These are phyloP conservation scores for Elaphomyces granulatus DNA, from an alignment of 495 filamentous ascomycete genomes.

Conservation along the genomic window DNA sequence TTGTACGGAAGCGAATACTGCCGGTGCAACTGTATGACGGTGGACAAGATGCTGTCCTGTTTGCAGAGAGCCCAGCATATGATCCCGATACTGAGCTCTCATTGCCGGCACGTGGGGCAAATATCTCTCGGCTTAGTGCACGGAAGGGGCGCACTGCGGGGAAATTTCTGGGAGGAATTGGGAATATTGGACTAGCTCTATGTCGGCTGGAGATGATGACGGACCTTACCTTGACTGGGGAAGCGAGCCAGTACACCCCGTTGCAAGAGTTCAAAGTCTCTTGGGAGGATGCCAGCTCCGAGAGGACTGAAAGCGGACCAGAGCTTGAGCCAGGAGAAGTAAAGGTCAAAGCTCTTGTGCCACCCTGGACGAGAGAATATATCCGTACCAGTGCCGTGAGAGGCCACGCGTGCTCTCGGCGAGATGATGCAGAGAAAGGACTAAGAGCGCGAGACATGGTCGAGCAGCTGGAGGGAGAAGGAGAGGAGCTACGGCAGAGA, in stretches of 20 bases:
- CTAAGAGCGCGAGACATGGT: conserved; percentile 25
- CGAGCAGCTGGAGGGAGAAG: conserved; percentile 30
- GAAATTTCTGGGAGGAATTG: conserved; percentile 59
- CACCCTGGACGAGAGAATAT: conserved; percentile 50
- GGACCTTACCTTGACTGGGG: conserved; percentile 48
- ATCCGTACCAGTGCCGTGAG: conserved; percentile 20
- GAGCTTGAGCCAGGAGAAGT: conserved; percentile 27
- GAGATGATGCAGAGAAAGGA: conserved; percentile 13
- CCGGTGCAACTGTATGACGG: conserved; percentile 60
- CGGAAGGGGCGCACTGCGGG: conserved; percentile 55
- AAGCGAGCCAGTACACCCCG: conserved; percentile 38
- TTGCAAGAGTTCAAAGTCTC: conserved; percentile 41
- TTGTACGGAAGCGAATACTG: conserved; percentile 81
- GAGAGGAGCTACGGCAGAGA: no score
- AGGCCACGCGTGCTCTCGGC: conserved; percentile 10
- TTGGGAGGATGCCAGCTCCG: conserved; percentile 27
- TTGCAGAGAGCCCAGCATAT: conserved; percentile 37
- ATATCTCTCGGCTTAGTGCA: conserved; percentile 31
- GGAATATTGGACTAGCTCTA: conserved; percentile 77
- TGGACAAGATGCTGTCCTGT: conserved; percentile 16
- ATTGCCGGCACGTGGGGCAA: conserved; percentile 21
- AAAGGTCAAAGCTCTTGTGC: conserved; percentile 74
- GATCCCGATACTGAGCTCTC: conserved; percentile 21
- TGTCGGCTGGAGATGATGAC: conserved; percentile 88
- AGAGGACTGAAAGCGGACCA: conserved; percentile 26